phyloP scores from a whole-genome alignment of 768 basidiomycete species.

The Gloeophyllum trabeum region DNA sequence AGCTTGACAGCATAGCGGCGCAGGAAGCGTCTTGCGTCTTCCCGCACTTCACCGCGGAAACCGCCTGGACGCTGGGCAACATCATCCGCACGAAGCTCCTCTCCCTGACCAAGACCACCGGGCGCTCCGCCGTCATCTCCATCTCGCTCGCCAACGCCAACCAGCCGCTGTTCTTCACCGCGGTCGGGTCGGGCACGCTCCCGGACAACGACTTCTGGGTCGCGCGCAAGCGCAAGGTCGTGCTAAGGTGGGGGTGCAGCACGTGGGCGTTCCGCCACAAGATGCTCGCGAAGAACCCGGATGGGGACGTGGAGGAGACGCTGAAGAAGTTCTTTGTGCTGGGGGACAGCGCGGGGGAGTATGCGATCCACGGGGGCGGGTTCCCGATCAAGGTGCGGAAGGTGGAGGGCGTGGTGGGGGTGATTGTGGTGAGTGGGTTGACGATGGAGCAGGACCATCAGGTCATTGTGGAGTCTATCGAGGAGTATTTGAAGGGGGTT shows the following conservation, averaged over 20 bases:
- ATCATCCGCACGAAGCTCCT: conserved; percentile 13
- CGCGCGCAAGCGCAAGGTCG: conserved; percentile 19
- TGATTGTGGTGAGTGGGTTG: conserved; percentile 23
- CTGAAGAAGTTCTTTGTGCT: conserved; percentile 13
- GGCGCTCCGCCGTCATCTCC: conserved; percentile 14
- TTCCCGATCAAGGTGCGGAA: conserved; percentile 21
- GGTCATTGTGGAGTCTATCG: conserved; percentile 18
- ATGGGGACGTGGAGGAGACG: background rate
- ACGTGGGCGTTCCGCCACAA: conserved; percentile 10
- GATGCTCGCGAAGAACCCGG: too few relatives aligned
- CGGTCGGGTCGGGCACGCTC: conserved; percentile 16
- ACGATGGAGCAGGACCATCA: conserved; percentile 19
- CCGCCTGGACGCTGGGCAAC: conserved; percentile 21
- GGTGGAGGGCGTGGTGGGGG: conserved; percentile 22
- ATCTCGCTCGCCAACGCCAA: conserved; percentile 17
- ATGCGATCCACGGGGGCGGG: conserved; percentile 21
- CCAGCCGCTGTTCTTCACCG: conserved; percentile 20
- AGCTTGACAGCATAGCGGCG: too few relatives aligned
- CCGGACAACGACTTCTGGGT: conserved; percentile 22
- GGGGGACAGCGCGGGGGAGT: conserved; percentile 12
- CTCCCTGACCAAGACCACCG: conserved; percentile 7
- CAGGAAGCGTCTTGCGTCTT: conserved; percentile 17
- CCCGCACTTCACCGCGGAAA: conserved; percentile 17
- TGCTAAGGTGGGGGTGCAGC: conserved; percentile 20
- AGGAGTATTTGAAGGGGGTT: conserved; percentile 17